Evolutionary conservation across 179 eudicot species (phyloP).

Genomic region (Beta corolliflora): DNA sequence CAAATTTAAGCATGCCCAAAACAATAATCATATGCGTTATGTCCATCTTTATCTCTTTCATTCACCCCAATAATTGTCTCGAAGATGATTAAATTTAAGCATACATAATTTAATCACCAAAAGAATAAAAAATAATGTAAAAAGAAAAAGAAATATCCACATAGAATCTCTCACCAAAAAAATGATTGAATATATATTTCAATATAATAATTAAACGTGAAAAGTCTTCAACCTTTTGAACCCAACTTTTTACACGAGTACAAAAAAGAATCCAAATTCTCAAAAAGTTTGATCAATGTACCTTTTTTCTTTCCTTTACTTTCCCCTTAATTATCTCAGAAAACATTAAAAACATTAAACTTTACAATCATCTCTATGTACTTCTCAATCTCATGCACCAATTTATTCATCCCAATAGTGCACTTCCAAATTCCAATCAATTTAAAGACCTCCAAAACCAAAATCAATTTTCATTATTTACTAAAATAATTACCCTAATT

Average conservation of each 20-base stretch:
- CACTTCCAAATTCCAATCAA: neutral
- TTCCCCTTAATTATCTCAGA: neutral
- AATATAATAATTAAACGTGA: neutral
- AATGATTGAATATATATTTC: neutral
- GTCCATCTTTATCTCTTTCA: too few species aligned
- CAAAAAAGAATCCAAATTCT: constrained; percentile 15
- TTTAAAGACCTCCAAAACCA: too few species aligned
- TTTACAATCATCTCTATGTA: neutral
- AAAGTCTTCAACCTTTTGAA: constrained; percentile 7
- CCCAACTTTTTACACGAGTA: neutral
- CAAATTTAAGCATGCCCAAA: too few species aligned
- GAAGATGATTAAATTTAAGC: too few species aligned
- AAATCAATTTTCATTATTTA: neutral
- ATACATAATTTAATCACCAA: too few species aligned
- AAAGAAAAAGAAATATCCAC: neutral
- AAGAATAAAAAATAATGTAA: too few species aligned
- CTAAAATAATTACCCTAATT: neutral
- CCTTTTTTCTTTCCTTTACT: neutral
- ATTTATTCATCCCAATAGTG: neutral
- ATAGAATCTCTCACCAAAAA: neutral
- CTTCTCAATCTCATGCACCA: neutral
- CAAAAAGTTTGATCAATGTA: neutral
- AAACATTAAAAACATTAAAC: too few species aligned
- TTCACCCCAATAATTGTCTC: too few species aligned
- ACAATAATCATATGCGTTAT: too few species aligned